phyloP scores from a whole-genome alignment of 257 asterid species.

The Apocynum venetum region DNA sequence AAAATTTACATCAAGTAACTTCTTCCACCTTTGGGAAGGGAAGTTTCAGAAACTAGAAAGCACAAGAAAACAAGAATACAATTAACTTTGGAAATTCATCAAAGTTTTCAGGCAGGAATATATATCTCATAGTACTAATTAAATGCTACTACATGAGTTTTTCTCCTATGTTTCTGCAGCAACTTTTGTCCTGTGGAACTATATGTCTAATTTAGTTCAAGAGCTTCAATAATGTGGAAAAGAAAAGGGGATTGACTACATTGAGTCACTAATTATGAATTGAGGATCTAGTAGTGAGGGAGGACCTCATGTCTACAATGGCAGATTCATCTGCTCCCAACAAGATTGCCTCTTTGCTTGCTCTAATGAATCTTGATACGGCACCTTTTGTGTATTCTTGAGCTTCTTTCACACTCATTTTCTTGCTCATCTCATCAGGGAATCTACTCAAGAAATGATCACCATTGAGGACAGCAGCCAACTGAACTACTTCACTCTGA shows the following conservation, averaged over 20 bases:
- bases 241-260: neutral
- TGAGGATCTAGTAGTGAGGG: conserved; percentile 67
- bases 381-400: conserved; percentile 55
- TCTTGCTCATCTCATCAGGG: conserved; percentile 42
- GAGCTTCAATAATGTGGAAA: neutral
- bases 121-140: too few relatives aligned
- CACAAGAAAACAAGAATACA: too few relatives aligned
- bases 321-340: conserved; percentile 64
- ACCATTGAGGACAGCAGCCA: conserved; percentile 67
- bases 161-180: too few relatives aligned
- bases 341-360: conserved; percentile 67
- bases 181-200: too few relatives aligned
- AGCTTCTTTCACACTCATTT: conserved; percentile 67
- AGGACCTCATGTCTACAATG: conserved; percentile 75
- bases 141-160: too few relatives aligned
- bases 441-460: conserved; percentile 71
- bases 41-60: too few relatives aligned
- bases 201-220: too few relatives aligned
- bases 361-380: conserved; percentile 66
- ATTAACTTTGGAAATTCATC: too few relatives aligned
- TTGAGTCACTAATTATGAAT: conserved; percentile 23
- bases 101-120: too few relatives aligned
- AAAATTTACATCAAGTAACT: too few relatives aligned
- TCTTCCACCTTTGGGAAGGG: neutral
- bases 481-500: conserved; percentile 62